Conservation (phyloP, 495 filamentous ascomycete genomes). For the Neurospora intermedia region DNA sequence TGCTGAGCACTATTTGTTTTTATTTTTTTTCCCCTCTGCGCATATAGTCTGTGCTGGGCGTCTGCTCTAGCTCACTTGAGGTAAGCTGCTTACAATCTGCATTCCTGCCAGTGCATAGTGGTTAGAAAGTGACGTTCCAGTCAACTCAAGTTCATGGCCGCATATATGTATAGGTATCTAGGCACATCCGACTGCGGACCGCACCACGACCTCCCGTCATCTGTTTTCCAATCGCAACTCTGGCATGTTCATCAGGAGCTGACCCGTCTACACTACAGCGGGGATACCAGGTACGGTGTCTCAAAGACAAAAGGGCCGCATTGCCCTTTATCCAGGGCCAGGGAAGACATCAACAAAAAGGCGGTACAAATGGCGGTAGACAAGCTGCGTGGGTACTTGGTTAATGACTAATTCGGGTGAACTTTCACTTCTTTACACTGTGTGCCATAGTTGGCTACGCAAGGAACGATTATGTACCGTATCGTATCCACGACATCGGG, state of each 20-base stretch:
- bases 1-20: not conserved
- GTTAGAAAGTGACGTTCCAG: no score
- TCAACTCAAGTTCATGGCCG: not conserved
- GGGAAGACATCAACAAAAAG: not conserved
- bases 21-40: not conserved
- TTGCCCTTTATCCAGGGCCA: not conserved
- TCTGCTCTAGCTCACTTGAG: not conserved
- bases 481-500: not conserved
- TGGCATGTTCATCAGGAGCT: not conserved
- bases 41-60: not conserved
- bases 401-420: not conserved
- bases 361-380: not conserved
- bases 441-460: not conserved
- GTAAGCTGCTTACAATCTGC: not conserved
- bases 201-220: not conserved
- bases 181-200: not conserved
- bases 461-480: not conserved
- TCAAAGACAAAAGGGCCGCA: not conserved
- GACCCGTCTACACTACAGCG: not conserved
- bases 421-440: not conserved
- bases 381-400: not conserved
- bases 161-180: not conserved
- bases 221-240: not conserved
- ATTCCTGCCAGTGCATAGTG: not conserved
- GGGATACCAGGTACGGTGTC: not conserved